Conservation (phyloP, 768 basidiomycete genomes). For the Amyloporia xantha region DNA sequence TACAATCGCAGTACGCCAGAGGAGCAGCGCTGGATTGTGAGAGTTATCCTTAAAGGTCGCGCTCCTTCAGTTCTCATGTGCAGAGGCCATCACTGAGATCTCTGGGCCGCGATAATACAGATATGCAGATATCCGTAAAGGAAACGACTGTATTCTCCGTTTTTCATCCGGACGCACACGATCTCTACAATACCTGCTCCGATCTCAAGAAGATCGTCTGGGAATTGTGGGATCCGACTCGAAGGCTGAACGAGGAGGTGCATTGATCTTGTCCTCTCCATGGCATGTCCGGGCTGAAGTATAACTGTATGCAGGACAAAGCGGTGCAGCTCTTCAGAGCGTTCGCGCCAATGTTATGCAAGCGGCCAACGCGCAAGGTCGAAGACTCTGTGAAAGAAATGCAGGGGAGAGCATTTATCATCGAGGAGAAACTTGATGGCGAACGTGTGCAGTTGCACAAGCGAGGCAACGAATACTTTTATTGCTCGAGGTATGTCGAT, state of each 20-base stretch:
- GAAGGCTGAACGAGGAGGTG: conserved; percentile 58
- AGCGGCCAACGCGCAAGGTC: conserved; percentile 73
- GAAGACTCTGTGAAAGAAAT: conserved; percentile 84
- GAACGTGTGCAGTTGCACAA: conserved; percentile 96
- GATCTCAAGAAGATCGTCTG: conserved; percentile 92
- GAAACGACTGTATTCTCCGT: conserved; percentile 89
- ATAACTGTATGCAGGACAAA: conserved; percentile 55
- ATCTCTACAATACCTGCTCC: conserved; percentile 93
- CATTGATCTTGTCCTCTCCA: neutral
- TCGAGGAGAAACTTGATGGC: conserved; percentile 97
- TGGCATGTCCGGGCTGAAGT: neutral
- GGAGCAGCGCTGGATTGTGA: conserved; percentile 94
- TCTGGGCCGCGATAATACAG: conserved; percentile 31
- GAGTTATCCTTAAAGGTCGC: conserved; percentile 89
- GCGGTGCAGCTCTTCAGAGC: conserved; percentile 73
- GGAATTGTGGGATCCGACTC: conserved; percentile 74
- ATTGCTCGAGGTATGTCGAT: conserved; percentile 71
- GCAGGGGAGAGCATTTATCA: conserved; percentile 70
- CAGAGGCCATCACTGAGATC: neutral
- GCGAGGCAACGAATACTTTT: conserved; percentile 84
- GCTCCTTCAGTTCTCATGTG: neutral
- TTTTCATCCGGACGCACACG: conserved; percentile 92
- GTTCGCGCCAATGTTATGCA: conserved; percentile 95
- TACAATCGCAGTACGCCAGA: conserved; percentile 76
- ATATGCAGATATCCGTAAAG: conserved; percentile 88